These are phyloP conservation scores for Phaseolus lunatus DNA, from an alignment of 306 rosid species.

Conservation along the genomic window DNA sequence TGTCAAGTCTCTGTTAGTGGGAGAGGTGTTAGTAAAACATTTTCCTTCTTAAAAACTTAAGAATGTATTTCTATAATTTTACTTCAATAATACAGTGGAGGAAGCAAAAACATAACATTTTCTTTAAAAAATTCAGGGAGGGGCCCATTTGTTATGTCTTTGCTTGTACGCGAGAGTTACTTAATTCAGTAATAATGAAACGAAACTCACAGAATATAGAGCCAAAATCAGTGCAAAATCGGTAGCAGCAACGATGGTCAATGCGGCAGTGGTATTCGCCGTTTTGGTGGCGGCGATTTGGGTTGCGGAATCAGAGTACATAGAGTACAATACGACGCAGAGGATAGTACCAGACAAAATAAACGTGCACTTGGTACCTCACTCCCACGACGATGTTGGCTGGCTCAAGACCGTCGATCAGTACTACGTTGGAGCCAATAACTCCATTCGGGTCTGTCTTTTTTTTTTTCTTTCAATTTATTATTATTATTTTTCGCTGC, in stretches of 20 bases:
- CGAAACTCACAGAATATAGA: background rate
- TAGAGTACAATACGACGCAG: constrained; percentile 70
- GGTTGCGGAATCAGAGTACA: constrained; percentile 57
- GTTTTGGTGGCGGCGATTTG: constrained; percentile 41
- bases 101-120: too few relatives aligned
- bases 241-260: constrained; percentile 38
- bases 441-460: constrained; percentile 69
- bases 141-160: constrained; percentile 7
- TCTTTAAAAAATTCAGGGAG: background rate
- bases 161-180: constrained; percentile 24
- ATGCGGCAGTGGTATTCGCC: constrained; percentile 37
- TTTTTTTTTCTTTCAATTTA: background rate
- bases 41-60: too few relatives aligned
- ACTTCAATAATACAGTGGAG: too few relatives aligned
- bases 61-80: too few relatives aligned
- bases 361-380: constrained; percentile 83
- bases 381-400: constrained; percentile 89
- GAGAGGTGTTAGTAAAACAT: too few relatives aligned
- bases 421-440: constrained; percentile 87
- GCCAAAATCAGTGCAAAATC: background rate
- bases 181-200: constrained; percentile 14
- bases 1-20: too few relatives aligned
- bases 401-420: constrained; percentile 94
- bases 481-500: background rate
- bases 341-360: constrained; percentile 57